A percentile compares a stretch with the other conserved stretches of the same genome.
Evolutionary conservation across 1,139 yeast genomes (phyloP).

Genomic region (Chernovozyma sophiae-reginae): DNA sequence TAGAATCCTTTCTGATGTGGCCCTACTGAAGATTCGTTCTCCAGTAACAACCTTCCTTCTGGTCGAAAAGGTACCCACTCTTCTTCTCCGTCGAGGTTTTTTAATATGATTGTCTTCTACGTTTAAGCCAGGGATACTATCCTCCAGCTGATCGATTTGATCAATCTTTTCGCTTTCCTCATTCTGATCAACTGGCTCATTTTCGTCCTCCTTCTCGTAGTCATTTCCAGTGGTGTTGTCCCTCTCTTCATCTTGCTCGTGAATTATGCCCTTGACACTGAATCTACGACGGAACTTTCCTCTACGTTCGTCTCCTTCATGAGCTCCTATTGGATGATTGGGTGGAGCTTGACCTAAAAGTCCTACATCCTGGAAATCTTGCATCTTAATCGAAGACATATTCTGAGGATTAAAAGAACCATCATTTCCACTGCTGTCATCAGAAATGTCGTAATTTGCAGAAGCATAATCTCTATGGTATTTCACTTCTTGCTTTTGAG

Average conservation of each 20-base stretch:
- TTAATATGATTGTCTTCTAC: neutral
- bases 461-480: constrained; percentile 10
- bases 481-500: constrained; percentile 42
- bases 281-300: constrained; percentile 7
- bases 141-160: too few relatives aligned
- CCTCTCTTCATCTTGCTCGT: neutral
- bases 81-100: constrained; percentile 16
- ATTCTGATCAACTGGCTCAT: too few relatives aligned
- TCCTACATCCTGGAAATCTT: constrained; percentile 24
- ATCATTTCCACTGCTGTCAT: neutral
- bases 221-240: too few relatives aligned
- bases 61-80: constrained; percentile 33
- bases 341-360: constrained; percentile 40
- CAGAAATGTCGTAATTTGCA: neutral
- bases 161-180: too few relatives aligned
- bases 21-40: constrained; percentile 63
- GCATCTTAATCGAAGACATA: neutral
- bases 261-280: constrained; percentile 4
- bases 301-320: constrained; percentile 3
- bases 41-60: constrained; percentile 43
- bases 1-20: constrained; percentile 71
- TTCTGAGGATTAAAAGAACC: neutral
- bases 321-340: neutral
- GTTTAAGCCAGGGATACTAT: neutral
- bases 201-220: neutral